Base-by-base conservation (phyloP, 2,329 filamentous ascomycete species). In the Graphilbum fragrans region DNA sequence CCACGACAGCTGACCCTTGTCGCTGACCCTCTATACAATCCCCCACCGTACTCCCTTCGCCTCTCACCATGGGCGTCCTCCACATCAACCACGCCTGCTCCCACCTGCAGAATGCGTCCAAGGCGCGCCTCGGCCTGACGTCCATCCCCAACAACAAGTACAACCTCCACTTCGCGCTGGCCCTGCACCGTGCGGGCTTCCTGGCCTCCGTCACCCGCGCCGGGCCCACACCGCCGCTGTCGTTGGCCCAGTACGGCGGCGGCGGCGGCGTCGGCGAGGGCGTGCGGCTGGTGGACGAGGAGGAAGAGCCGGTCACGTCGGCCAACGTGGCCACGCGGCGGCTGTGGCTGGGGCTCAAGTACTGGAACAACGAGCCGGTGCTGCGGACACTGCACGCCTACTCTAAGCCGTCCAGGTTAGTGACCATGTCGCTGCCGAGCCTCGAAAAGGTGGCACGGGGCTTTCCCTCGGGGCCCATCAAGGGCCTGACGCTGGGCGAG, bases 261-360 rank as follows among this genome's bases (percentile, higher is more conserved):
- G 32, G 32, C 32, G 32, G 32, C 32, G 32, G 32, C 32, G 17
- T 19, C 5, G 32, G n/a, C n/a, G 32, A 17, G 11, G 48, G 45
- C 32, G 25, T 19, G 1, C 41, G 42, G 36, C 47, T 57, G 47
- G 29, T 16, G 8, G 14, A 10, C 14, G 14, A 31, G 8, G 29
- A 31, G 12, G 60, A 72, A 21, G 72, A 74, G 47, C 67, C 66
- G 14, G 69, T 85, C 43, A 86, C 80, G 37, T 66, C 69, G 47
- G 68, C 66, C 52, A 94, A 93, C 61, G 75, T 86, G 31, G 74
- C 86, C 5, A 71, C 67, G 32, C 72, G 85, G 56, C 72, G 88
- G 45, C 65, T 95, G 50, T 95, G 88, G 88, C 63, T 95, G 12
- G 86, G 86, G 1, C 66, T 94, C 54, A 94, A 94, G 66, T 94